phyloP scores from a whole-genome alignment of 1,284 basidiomycete species.

The Somion occarium region DNA sequence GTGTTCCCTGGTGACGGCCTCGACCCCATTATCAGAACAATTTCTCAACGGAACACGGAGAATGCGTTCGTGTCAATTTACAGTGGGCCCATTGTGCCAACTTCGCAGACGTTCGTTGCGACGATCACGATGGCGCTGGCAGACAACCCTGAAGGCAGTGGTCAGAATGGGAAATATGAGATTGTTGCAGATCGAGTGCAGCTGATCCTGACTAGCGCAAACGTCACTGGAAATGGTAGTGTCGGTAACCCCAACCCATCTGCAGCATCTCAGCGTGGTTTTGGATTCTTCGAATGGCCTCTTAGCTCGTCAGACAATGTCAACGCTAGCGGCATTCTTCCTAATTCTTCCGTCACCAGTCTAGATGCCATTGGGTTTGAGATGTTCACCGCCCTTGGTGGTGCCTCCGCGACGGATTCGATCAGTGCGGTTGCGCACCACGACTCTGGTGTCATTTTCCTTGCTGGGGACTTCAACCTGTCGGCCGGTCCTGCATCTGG shows the following conservation, averaged over 20 bases:
- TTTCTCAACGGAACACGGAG: constrained; percentile 71
- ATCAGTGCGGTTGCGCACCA: constrained; percentile 61
- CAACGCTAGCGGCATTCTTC: constrained; percentile 55
- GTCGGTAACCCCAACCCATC: constrained; percentile 27
- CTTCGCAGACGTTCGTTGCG: constrained; percentile 66
- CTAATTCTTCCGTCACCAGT: constrained; percentile 70
- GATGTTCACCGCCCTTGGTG: constrained; percentile 53
- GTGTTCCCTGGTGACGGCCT: constrained; percentile 75
- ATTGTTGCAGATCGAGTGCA: constrained; percentile 81
- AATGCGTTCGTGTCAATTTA: constrained; percentile 71
- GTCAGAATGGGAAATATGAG: constrained; percentile 64
- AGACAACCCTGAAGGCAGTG: constrained; percentile 51
- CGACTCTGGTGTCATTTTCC: constrained; percentile 59
- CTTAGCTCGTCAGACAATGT: constrained; percentile 36
- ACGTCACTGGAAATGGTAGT: constrained; percentile 30
- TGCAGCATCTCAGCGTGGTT: constrained; percentile 35
- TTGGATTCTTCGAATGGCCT: constrained; percentile 83
- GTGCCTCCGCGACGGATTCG: constrained; percentile 28
- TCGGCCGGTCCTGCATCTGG: constrained; percentile 50
- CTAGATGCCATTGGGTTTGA: constrained; percentile 62
- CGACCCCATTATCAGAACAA: constrained; percentile 57
- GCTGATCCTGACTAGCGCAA: constrained; percentile 64
- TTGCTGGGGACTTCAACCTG: constrained; percentile 77
- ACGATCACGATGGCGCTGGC: constrained; percentile 73
- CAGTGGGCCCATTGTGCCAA: constrained; percentile 75